Conservation (phyloP, 2,329 filamentous ascomycete genomes). For the Trematosphaeria pertusa region DNA sequence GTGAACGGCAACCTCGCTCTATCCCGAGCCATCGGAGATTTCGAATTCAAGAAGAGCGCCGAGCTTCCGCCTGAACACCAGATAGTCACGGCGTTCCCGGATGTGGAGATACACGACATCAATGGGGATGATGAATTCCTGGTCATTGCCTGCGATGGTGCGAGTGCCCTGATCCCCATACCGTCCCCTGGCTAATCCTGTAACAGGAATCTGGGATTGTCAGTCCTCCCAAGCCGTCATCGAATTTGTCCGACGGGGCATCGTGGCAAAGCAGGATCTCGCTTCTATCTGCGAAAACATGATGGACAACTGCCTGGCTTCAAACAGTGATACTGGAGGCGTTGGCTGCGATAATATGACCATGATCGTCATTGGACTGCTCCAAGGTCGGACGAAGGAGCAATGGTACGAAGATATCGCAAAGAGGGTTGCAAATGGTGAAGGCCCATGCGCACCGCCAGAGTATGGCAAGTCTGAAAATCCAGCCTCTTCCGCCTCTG, state of each 20-base stretch:
- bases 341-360: slow-evolving; percentile 99
- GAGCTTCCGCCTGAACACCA: slow-evolving; percentile 97
- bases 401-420: slow-evolving; percentile 98
- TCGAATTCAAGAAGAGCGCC: slow-evolving; percentile 99
- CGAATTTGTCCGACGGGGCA: slow-evolving; percentile 95
- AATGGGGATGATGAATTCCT: slow-evolving; percentile 91
- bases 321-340: slow-evolving; percentile 96
- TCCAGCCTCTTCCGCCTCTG: slow-evolving; percentile 42
- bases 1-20: slow-evolving; percentile 98
- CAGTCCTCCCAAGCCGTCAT: slow-evolving; percentile 97
- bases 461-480: slow-evolving; percentile 90
- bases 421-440: slow-evolving; percentile 91
- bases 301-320: slow-evolving; percentile 99
- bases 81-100: slow-evolving; percentile 96
- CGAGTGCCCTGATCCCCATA: slow-evolving; percentile 24
- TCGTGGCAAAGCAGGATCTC: slow-evolving; percentile 94
- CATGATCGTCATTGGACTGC: slow-evolving; percentile 87
- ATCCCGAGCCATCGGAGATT: slow-evolving; percentile 96
- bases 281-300: slow-evolving; percentile 98
- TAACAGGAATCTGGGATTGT: slow-evolving; percentile 96
- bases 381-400: slow-evolving; percentile 91
- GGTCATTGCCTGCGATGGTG: slow-evolving; percentile 54
- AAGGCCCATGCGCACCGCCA: slow-evolving; percentile 96
- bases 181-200: slow-evolving; percentile 13
- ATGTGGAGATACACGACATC: slow-evolving; percentile 90